Evolutionary conservation across 1,139 yeast genomes (phyloP).

Genomic region (Meyerozyma sp.): DNA sequence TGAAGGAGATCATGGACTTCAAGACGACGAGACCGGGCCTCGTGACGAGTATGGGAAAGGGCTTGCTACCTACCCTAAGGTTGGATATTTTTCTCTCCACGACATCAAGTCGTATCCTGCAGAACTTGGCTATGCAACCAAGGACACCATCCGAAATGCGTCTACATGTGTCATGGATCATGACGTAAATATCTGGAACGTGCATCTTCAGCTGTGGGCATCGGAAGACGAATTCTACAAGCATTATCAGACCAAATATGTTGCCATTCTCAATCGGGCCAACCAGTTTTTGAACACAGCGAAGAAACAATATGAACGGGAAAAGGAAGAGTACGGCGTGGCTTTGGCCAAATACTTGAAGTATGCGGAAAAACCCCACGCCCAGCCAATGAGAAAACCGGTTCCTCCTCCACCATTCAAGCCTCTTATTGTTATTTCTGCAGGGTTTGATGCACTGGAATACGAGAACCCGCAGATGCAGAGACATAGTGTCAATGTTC

Average conservation of each 20-base stretch:
- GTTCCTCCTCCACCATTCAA: constrained; percentile 51
- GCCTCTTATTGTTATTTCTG: constrained; percentile 69
- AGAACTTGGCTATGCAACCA: constrained; percentile 71
- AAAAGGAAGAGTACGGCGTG: constrained; percentile 27
- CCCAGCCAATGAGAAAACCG: constrained; percentile 17
- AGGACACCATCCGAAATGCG: constrained; percentile 68
- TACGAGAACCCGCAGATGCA: constrained; percentile 82
- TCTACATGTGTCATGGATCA: constrained; percentile 80
- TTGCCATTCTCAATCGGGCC: constrained; percentile 61
- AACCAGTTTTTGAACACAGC: constrained; percentile 57
- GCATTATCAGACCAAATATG: constrained; percentile 59
- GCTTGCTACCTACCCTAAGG: constrained; percentile 52
- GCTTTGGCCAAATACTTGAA: constrained; percentile 24
- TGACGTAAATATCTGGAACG: constrained; percentile 78
- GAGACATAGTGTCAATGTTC: constrained; percentile 78
- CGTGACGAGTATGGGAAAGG: constrained; percentile 52
- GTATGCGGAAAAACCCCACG: constrained; percentile 25
- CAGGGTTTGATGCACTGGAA: constrained; percentile 89
- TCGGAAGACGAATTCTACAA: constrained; percentile 61
- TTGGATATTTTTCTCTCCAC: constrained; percentile 81
- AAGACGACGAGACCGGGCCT: constrained; percentile 35
- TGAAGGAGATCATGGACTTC: constrained; percentile 45
- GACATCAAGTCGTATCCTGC: constrained; percentile 87
- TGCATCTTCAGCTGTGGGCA: constrained; percentile 66
- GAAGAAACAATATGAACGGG: constrained; percentile 38